Percentiles rank a stretch among this genome's conserved stretches.
phyloP scores from a whole-genome alignment of 306 rosid genomes.

The Trifolium subterraneum region DNA sequence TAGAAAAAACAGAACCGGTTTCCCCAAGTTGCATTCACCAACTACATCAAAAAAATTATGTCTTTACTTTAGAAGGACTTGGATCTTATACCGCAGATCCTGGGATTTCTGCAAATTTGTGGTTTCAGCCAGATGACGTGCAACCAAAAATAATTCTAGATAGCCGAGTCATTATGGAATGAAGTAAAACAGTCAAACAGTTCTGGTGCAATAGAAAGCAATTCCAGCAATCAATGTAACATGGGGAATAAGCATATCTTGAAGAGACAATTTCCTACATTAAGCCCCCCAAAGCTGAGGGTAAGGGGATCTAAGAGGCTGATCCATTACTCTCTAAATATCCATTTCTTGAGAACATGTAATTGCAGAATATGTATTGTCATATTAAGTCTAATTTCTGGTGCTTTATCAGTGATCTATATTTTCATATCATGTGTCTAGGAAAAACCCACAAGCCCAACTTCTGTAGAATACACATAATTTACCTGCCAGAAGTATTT shows the following conservation, averaged over 20 bases:
- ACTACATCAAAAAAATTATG: background rate
- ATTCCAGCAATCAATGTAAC: background rate
- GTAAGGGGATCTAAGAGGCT: background rate
- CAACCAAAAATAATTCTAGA: background rate
- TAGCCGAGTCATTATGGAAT: background rate
- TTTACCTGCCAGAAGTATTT: slow-evolving; percentile 70
- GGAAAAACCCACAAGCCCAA: slow-evolving; percentile 42
- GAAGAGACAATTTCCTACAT: background rate
- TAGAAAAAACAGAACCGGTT: background rate
- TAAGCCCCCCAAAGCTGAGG: background rate
- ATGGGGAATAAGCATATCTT: background rate
- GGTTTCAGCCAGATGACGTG: background rate
- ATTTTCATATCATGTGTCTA: background rate
- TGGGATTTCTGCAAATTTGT: background rate
- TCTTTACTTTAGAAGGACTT: background rate
- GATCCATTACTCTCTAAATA: background rate
- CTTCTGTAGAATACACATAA: slow-evolving; percentile 64
- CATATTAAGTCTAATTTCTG: background rate
- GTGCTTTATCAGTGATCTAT: slow-evolving; percentile 2
- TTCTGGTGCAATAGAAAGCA: background rate
- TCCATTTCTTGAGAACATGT: background rate
- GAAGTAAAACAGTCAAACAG: background rate
- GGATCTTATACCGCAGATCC: background rate
- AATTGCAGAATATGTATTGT: background rate
- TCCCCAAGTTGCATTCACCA: background rate